Evolutionary conservation across 805 yeast species (phyloP).

Genomic region (Pichia thaimueangensis): DNA sequence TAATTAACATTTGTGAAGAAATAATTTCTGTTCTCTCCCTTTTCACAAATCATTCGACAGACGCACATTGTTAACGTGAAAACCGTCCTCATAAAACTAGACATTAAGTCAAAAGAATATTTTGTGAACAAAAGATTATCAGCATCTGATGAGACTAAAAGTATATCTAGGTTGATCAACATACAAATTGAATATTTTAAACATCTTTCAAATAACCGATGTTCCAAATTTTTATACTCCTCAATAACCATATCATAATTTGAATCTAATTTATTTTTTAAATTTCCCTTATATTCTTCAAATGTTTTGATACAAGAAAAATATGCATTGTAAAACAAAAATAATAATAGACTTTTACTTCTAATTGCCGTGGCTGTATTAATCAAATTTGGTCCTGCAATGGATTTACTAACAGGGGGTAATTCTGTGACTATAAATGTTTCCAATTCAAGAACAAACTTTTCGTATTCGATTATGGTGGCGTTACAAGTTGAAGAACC

Average conservation of each 20-base stretch:
- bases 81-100: conserved; percentile 17
- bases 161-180: conserved; percentile 17
- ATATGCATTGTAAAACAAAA: conserved; percentile 18
- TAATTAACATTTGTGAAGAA: neutral
- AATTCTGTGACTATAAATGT: conserved; percentile 11
- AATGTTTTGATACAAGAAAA: conserved; percentile 5
- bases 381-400: conserved; percentile 9
- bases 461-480: conserved; percentile 16
- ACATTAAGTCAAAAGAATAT: conserved; percentile 21
- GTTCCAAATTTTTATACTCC: conserved; percentile 14
- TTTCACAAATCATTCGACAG: conserved; percentile 10
- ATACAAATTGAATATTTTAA: conserved; percentile 15
- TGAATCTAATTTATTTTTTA: neutral
- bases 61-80: conserved; percentile 15
- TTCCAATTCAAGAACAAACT: conserved; percentile 17
- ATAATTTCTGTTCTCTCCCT: conserved; percentile 2
- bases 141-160: conserved; percentile 11
- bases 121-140: conserved; percentile 13
- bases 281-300: neutral
- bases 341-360: conserved; percentile 17
- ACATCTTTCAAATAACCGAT: conserved; percentile 16
- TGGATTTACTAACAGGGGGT: conserved; percentile 6
- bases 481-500: neutral
- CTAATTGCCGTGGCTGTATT: conserved; percentile 8
- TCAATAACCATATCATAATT: conserved; percentile 5